Base-by-base conservation (phyloP, 2,329 filamentous ascomycete species). In the Didymella segeticola region DNA sequence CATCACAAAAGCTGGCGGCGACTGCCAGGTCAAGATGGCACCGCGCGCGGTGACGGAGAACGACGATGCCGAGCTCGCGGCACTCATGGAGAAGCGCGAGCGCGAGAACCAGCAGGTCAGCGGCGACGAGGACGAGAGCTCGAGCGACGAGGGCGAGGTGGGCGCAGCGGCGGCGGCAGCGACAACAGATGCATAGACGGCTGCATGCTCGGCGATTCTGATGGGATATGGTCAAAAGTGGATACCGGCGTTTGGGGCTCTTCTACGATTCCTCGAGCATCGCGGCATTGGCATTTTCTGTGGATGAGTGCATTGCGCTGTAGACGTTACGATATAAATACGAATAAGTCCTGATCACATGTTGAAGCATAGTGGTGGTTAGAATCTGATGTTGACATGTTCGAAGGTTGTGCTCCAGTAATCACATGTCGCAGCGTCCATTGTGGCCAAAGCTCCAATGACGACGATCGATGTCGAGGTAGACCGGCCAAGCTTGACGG, bases 41-140 rank as follows among this genome's bases (percentile, higher is more conserved):
- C 95, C 95, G 65, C 98, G 98, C 87, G 95, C 96, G 4, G 95
- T 99, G 58, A 99, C 95, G 1, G 96, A 98, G 83, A 96, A 92
- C 76, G 96, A 99, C 70, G 95, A 99, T 72, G 95, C 93, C 22
- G 93, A 97, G 78, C 83, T 99, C 63, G 92, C 97, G 77, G 95
- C 93, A 46, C 85, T 99, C 62, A 99, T 99, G 95, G 95, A 98
- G 84, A 97, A 98, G 88, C 88, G 90, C 64, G 95, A 96, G 82
- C 89, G 91, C 63, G 93, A 98, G 85, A 99, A 99, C 79, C 90
- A 91, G 75, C 91, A 99, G 77, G 91, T 99, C 72, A 96, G 92
- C 77, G 95, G 95, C 71, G 96, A 99, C 75, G 95, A 99, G 83
- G 95, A 93, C 75, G 84, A 91, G 77, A 96, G 91, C 73, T 93